These are phyloP conservation scores for Penicillium riverlandense DNA, from an alignment of 495 filamentous ascomycete species.

Conservation along the genomic window DNA sequence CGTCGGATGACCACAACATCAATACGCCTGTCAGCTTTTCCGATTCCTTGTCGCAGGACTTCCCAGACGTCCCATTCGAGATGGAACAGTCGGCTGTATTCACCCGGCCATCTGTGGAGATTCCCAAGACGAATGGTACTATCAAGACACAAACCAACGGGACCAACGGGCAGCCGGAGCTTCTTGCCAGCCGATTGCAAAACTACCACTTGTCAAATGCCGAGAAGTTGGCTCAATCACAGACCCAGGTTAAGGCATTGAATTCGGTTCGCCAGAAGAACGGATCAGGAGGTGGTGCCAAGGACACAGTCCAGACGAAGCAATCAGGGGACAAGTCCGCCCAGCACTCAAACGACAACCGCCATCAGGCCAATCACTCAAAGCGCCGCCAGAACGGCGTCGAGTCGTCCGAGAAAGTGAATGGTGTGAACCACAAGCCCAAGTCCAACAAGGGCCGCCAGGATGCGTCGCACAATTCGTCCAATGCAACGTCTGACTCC, in stretches of 20 bases:
- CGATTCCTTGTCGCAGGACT: slow-evolving; percentile 35
- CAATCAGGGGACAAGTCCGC: slow-evolving; percentile 24
- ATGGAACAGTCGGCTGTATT: slow-evolving; percentile 24
- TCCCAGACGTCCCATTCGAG: slow-evolving; percentile 33
- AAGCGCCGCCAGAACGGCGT: slow-evolving; percentile 27
- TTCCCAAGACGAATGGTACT: slow-evolving; percentile 12
- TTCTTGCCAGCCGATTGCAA: slow-evolving; percentile 33
- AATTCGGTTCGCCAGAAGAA: slow-evolving; percentile 24
- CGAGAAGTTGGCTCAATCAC: slow-evolving; percentile 23
- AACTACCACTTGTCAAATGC: slow-evolving; percentile 31
- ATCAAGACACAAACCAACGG: slow-evolving; percentile 4
- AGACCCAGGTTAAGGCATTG: slow-evolving; percentile 10
- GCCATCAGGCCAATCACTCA: background rate
- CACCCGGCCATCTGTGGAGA: slow-evolving; percentile 21
- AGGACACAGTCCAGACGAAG: slow-evolving; percentile 25
- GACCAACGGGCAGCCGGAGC: slow-evolving; percentile 18
- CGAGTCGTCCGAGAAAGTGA: slow-evolving; percentile 29
- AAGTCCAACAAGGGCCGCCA: slow-evolving; percentile 25
- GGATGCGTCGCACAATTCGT: slow-evolving; percentile 17
- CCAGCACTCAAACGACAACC: slow-evolving; percentile 16
- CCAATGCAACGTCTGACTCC: slow-evolving; percentile 12
- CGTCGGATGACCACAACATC: slow-evolving; percentile 34
- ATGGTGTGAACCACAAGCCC: slow-evolving; percentile 27
- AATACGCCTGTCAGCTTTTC: slow-evolving; percentile 37
- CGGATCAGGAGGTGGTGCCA: slow-evolving; percentile 10